These are phyloP conservation scores for Fusarium sulawesiense DNA, from an alignment of 2,329 filamentous ascomycete species.

Conservation along the genomic window DNA sequence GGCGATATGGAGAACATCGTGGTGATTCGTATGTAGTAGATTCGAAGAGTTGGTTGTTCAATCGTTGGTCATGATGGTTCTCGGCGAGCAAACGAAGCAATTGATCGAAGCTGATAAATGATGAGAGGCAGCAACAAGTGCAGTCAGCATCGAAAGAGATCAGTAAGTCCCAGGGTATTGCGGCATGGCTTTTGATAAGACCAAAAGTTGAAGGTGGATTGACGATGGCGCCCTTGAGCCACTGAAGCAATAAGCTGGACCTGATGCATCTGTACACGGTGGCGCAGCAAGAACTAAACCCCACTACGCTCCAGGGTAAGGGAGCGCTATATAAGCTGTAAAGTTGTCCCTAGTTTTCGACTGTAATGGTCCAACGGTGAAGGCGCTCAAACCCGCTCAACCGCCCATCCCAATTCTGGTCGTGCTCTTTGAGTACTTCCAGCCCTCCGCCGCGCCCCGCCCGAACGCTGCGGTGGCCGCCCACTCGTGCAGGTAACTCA, in stretches of 20 bases:
- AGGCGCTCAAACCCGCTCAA: constrained; percentile 66
- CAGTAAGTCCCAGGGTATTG: not conserved
- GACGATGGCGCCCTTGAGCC: not conserved
- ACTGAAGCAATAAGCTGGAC: not conserved
- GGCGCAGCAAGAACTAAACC: not conserved
- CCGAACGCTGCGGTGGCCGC: constrained; percentile 74
- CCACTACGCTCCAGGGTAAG: rapidly evolving
- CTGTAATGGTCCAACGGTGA: constrained; percentile 74
- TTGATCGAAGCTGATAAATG: not conserved
- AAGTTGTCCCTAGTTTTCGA: constrained; percentile 44
- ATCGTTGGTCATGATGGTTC: constrained; percentile 11
- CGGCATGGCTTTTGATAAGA: not conserved
- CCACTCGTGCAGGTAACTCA: constrained; percentile 76
- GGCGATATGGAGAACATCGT: constrained; percentile 72
- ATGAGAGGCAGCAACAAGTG: not conserved
- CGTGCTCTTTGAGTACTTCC: constrained; percentile 46
- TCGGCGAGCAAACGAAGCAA: not conserved
- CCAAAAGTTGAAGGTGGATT: not conserved
- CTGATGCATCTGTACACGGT: not conserved
- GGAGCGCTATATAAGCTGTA: constrained; percentile 42
- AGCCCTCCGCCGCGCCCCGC: constrained; percentile 71
- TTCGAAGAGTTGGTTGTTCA: not conserved
- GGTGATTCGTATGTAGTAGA: not conserved
- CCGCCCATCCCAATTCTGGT: constrained; percentile 61
- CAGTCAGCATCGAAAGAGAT: too few relatives aligned